Conservation (phyloP, 2,329 filamentous ascomycete species). For the Magnaporthiopsis rhizophila region DNA sequence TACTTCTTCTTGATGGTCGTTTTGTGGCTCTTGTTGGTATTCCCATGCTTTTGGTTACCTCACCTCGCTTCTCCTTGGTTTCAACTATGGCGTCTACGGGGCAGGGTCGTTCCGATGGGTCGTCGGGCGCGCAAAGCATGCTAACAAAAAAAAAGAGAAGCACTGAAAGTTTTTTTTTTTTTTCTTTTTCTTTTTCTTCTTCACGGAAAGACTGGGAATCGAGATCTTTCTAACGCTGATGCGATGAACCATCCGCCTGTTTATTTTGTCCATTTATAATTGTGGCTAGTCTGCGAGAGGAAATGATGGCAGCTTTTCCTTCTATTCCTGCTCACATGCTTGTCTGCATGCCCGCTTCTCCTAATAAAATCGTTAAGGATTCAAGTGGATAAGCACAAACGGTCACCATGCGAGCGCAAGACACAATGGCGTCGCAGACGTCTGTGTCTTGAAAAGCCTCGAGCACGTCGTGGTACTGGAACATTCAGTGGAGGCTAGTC, state of each 20-base stretch:
- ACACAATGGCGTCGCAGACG: not conserved
- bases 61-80: constrained; percentile 3
- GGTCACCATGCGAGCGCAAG: not conserved
- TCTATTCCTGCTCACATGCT: too few species aligned
- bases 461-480: too few species aligned
- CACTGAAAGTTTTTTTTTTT: not conserved
- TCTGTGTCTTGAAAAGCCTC: too few species aligned
- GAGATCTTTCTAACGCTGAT: not conserved
- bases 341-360: too few species aligned
- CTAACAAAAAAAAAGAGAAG: not conserved
- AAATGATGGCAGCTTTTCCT: not conserved
- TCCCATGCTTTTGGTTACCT: constrained; percentile 4
- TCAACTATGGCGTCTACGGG: not conserved
- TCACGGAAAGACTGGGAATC: not conserved
- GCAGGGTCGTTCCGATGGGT: not conserved
- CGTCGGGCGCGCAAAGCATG: not conserved
- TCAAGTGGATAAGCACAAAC: too few species aligned
- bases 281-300: not conserved
- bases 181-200: too few species aligned
- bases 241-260: not conserved
- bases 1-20: not conserved
- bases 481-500: too few species aligned
- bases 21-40: not conserved
- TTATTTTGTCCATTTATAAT: not conserved
- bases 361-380: too few species aligned